Percentiles rank a stretch among this genome's conserved stretches.
Evolutionary conservation across 495 filamentous ascomycete species (phyloP).

Genomic region (Penicillium cataractarum): DNA sequence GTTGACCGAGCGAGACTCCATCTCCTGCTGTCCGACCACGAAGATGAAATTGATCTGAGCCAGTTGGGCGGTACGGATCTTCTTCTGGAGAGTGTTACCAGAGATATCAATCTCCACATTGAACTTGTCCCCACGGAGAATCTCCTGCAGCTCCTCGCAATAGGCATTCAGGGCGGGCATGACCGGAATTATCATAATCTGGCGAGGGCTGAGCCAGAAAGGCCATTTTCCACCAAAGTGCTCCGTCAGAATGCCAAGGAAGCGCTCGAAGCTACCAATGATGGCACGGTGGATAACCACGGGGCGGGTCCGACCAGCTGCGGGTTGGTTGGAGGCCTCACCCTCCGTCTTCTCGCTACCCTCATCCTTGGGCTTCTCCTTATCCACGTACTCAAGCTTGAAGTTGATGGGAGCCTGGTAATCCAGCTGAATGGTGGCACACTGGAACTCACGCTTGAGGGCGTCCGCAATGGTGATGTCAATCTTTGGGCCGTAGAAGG

Average conservation of each 20-base stretch:
- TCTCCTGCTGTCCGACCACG: slow-evolving; percentile 84
- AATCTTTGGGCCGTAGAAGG: slow-evolving; percentile 96
- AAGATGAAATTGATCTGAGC: slow-evolving; percentile 90
- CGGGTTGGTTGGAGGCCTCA: slow-evolving; percentile 39
- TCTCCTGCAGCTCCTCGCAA: slow-evolving; percentile 74
- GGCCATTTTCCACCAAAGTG: slow-evolving; percentile 98
- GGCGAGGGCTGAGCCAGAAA: slow-evolving; percentile 93
- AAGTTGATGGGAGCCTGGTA: slow-evolving; percentile 90
- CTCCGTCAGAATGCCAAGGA: slow-evolving; percentile 90
- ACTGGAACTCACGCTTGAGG: slow-evolving; percentile 79
- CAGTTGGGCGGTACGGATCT: slow-evolving; percentile 53
- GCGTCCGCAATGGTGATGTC: slow-evolving; percentile 89
- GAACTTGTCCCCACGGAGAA: slow-evolving; percentile 58
- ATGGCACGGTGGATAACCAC: slow-evolving; percentile 98
- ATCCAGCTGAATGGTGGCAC: slow-evolving; percentile 96
- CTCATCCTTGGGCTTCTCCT: slow-evolving; percentile 54
- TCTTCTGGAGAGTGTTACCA: slow-evolving; percentile 68
- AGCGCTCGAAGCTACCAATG: slow-evolving; percentile 90
- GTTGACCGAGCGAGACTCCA: slow-evolving; percentile 76
- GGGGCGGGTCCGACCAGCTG: slow-evolving; percentile 79
- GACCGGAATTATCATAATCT: slow-evolving; percentile 90
- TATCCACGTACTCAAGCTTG: slow-evolving; percentile 79
- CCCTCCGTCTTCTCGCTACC: slow-evolving; percentile 37
- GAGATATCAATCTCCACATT: slow-evolving; percentile 85
- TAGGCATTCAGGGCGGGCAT: slow-evolving; percentile 85